Evolutionary conservation across 2,329 filamentous ascomycete genomes (phyloP), one percentile per base, ranked within the genome.

Genomic region (Apiospora pterosperma): DNA sequence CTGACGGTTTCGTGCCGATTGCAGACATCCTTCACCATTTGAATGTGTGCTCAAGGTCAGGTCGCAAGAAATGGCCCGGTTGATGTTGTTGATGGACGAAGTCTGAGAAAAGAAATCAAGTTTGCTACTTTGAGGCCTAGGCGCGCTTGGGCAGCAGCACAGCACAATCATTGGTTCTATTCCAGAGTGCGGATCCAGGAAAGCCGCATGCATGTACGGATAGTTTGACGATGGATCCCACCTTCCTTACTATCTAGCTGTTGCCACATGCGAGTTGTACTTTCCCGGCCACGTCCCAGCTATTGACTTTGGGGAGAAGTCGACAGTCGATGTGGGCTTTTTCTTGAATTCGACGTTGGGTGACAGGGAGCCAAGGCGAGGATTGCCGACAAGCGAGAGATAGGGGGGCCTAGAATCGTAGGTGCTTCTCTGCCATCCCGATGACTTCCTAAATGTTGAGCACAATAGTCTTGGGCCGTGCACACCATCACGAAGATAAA

Each of bases 21-120:
- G 10, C 42, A 66, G 64, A 21, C 65, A 68, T 28, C 67, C 65
- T 55, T 36, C 42, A 4, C 39, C 59, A 6, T 68, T 68, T 28
- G 64, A 67, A 41, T 68, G 64, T 41, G 61, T 60, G 42, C 19
- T 64, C 5, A 65, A 62, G 36, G 42, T 68, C 6, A 48, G 67
- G 34, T 63, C 52, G 41, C 25, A 39, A 31, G 64, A 62, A 23
- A 63, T 68, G 61, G 64, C 67, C n/a, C 39, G 42, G 52, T 31
- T n/a, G 4, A 34, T 6, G 16, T 21, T 65, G 59, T 23, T 68
- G 34, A 48, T 62, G 48, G 48, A 61, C 38, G 63, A 66, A 39
- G 61, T 21, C n/a, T 48, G 42, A 48, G 28, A 21, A 31, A 34
- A 28, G 48, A 10, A 34, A 11, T 14, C 7, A 52, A n/a, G 25